Base-by-base conservation (phyloP, 257 asterid species). In the Hygrophila difformis region DNA sequence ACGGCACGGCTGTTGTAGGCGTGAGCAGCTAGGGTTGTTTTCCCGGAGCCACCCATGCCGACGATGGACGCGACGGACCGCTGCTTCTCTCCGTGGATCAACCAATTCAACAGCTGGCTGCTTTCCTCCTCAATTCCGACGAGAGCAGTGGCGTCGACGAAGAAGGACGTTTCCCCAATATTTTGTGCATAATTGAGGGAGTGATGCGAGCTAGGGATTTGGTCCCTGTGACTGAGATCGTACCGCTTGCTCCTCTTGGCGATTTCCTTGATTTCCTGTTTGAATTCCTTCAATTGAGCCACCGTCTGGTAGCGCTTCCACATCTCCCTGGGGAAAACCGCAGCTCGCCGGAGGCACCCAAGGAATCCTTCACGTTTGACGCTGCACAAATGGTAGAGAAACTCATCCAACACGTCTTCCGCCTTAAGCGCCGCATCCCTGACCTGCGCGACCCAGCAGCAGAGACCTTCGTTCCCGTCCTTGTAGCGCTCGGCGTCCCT, bases 161-260 rank as follows among this genome's bases (percentile, higher is more conserved):
- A 51, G 46, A 51, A 51, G 6, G 56, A 2, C 1, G 46, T 14
- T 51, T 51, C 56, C 20, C 56, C 37, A 16, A 37, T 21, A 14
- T 35, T 50, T 1, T 50, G 56, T 1, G 56, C 35, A 12, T 51
- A 51, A 12, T 36, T 36, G 36, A 37, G 21, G 23, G 56, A 36
- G 29, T 51, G 56, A 8, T 12, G 19, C n/a, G n/a, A n/a, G n/a
- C n/a, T n/a, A n/a, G n/a, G n/a, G n/a, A n/a, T n/a, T n/a, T n/a
- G n/a, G 36, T 37, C 56, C 16, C 22, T 51, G 46, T 51, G 44
- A 17, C 46, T 51, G 9, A 51, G 56, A 51, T 51, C 56, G 12
- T 51, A 51, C 7, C 56, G 39, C 46, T 14, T 51, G n/a, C 49
- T 44, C 12, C 49, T 20, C 18, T 44, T n/a, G 0, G 56, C 56